Conservation (phyloP, 202 grass and related monocot species). For the Saccharum hybrid region DNA sequence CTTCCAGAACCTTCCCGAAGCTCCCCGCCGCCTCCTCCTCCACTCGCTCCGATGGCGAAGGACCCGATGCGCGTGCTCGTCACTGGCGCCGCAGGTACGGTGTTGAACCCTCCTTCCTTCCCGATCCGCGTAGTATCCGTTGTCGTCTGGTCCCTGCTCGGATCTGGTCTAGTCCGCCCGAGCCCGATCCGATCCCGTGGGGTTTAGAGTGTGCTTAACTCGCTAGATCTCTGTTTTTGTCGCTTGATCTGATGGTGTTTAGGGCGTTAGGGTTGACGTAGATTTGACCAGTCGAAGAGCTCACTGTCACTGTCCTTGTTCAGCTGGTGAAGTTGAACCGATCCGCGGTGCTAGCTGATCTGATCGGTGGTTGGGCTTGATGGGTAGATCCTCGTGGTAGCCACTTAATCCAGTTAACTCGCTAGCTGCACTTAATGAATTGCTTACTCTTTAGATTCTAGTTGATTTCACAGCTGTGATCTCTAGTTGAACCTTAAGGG, state of each 20-base stretch:
- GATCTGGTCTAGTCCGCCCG: constrained; percentile 38
- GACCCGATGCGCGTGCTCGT: constrained; percentile 97
- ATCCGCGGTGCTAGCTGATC: constrained; percentile 8
- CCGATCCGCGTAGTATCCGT: not conserved
- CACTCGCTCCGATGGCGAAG: constrained; percentile 75
- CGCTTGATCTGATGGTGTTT: constrained; percentile 13
- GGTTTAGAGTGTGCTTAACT: constrained; percentile 4
- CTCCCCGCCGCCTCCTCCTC: not conserved
- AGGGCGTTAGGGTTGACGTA: not conserved
- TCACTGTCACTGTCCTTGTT: constrained; percentile 28
- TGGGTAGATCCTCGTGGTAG: constrained; percentile 46
- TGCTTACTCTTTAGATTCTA: not conserved
- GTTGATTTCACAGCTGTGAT: constrained; percentile 28
- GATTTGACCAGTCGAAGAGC: constrained; percentile 4
- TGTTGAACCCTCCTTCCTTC: not conserved
- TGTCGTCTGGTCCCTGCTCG: not conserved
- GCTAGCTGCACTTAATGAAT: not conserved
- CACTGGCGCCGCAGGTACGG: constrained; percentile 96
- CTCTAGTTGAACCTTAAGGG: constrained; percentile 11
- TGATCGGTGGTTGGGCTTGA: constrained; percentile 5
- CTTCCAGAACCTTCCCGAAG: constrained; percentile 40
- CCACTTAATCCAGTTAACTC: not conserved
- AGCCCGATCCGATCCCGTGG: constrained; percentile 31
- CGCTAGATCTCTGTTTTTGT: constrained; percentile 30
- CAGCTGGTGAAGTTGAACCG: not conserved